Base-by-base conservation (phyloP, 176 grass and related monocot genomes). In the Musa troglodytarum region DNA sequence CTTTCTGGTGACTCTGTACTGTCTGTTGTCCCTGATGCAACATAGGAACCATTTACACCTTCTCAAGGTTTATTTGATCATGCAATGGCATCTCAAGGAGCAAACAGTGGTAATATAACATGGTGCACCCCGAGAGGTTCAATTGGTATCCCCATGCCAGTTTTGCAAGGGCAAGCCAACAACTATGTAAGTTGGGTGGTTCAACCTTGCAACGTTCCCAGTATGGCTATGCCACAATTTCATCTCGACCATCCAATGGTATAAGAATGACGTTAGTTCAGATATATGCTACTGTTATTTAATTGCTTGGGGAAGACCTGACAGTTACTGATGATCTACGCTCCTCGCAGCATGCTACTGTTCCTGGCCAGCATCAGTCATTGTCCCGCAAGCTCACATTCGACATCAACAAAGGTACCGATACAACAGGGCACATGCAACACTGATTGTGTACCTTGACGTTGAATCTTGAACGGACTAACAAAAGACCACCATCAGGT, bases 381-480 rank as follows among this genome's bases (percentile, higher is more conserved):
- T 76, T 75, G 74, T 21, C 73, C 29, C 63, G 84, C 61, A 83
- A 78, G 57, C 63, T 77, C 62, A 89, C 65, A 28, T 86, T 88
- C 78, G 77, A 83, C 22, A 77, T 86, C 15, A 89, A 89, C 72
- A 83, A 81, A 86, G 80, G 81, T 83, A 76, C 66, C n/a, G 66
- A 69, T 19, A 69, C 66, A 69, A 8, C 66, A 49, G 66, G 66
- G 50, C 66, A 69, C 28, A 49, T 69, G 66, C 28, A 69, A 49
- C 66, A 69, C 66, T 69, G 19, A 34, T 49, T 67, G 64, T 23
- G 63, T 0, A 28, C 9, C 21, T 26, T 15, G 66, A 50, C 66
- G 29, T 50, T 14, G 14, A 69, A 10, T 65, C 23, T 25, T 26
- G 2, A 9, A 50, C 50, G 66, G 34, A 49, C 66, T n/a, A 69